Base-by-base conservation (phyloP, 202 grass and related monocot species). In the Alloteropsis angusta region DNA sequence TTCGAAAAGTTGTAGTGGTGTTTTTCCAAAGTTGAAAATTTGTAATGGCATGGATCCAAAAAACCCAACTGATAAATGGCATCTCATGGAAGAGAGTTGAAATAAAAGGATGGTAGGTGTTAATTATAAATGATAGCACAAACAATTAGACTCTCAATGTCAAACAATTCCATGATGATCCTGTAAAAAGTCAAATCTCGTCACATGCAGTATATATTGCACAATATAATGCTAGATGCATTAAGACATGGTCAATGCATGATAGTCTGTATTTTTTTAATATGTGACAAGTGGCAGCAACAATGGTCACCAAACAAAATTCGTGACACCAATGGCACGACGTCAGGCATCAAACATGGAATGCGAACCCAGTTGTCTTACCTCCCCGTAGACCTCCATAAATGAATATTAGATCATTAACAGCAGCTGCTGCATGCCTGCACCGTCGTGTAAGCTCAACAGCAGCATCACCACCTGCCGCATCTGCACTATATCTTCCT, bases 371-470 rank as follows among this genome's bases (percentile, higher is more conserved):
- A 47, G 32, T 75, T 59, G 74, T 58, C 79, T 87, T 89, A 93
- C 96, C 96, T 58, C 92, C 96, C 7, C 92, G 90, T 84, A 99
- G 80, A 75, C 96, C 96, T 52, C 96, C 96, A 80, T 99, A 93
- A 91, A 99, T 84, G 63, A 91, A 99, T 86, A 99, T 96, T 57
- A 91, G 76, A 91, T 99, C 92, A 17, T 88, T 93, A 81, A 96
- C 88, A 84, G 92, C 96, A 47, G 96, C 92, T 15, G 92, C 92
- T 61, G 96, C 96, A 86, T 99, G 96, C 68, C 96, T 89, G 82
- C 96, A 99, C 22, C 96, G 84, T 10, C 96, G 75, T 35, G 92
- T 99, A 75, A 96, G 90, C 75, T 94, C 95, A 85, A 94, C 95
- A 78, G 92, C 71, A 50, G 89, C 89, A 85, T 98, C 95, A 47